phyloP scores from a whole-genome alignment of 306 rosid genomes.

The Coriaria nepalensis region DNA sequence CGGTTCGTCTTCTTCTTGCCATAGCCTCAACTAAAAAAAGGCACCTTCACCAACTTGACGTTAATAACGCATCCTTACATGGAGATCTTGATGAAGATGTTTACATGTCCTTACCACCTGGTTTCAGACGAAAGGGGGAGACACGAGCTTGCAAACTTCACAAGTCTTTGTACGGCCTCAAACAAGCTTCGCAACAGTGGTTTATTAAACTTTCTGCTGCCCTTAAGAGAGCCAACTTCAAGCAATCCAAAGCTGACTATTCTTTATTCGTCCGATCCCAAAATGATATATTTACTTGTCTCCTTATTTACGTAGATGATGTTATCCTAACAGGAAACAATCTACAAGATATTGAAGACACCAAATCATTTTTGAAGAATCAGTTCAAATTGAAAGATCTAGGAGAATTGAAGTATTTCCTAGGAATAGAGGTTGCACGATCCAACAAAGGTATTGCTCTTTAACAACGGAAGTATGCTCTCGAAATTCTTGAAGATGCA shows the following conservation, averaged over 20 bases:
- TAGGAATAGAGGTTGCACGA: not conserved
- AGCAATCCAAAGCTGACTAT: not conserved
- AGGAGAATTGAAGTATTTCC: not conserved
- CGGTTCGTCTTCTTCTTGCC: not conserved
- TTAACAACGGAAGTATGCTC: too few species aligned
- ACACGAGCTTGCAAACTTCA: not conserved
- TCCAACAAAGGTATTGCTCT: too few species aligned
- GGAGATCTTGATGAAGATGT: not conserved
- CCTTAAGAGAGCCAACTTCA: too few species aligned
- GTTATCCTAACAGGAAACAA: not conserved
- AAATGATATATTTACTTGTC: not conserved
- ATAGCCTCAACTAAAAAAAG: not conserved
- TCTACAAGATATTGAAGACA: not conserved
- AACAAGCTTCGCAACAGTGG: not conserved
- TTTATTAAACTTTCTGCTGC: not conserved
- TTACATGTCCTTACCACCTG: not conserved
- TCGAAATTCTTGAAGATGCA: too few species aligned
- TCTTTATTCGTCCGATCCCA: not conserved
- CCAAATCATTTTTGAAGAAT: not conserved
- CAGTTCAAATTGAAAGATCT: not conserved
- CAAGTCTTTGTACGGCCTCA: not conserved
- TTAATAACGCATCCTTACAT: not conserved
- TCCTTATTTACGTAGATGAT: not conserved
- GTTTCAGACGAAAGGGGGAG: not conserved
- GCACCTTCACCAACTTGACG: not conserved